Conservation (phyloP, 2,329 filamentous ascomycete genomes). For the Eurotiales sp. region DNA sequence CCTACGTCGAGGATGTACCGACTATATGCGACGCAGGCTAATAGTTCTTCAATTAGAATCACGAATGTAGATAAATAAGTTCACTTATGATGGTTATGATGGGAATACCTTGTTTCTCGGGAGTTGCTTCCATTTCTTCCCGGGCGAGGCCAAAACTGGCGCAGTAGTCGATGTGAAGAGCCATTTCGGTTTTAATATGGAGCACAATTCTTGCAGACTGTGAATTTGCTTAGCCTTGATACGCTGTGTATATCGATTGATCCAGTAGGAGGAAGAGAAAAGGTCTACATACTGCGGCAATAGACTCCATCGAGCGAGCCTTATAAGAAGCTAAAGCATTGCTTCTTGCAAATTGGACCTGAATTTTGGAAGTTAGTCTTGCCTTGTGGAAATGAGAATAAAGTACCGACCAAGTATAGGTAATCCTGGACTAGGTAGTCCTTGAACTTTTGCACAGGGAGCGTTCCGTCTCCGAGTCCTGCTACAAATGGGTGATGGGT, state of each 20-base stretch:
- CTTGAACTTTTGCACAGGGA: slow-evolving; percentile 76
- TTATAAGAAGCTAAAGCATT: slow-evolving; percentile 86
- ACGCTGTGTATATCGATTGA: background rate
- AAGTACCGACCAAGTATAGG: slow-evolving; percentile 66
- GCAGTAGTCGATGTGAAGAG: slow-evolving; percentile 79
- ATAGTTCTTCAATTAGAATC: too few relatives aligned
- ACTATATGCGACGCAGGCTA: slow-evolving; percentile 77
- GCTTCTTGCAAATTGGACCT: slow-evolving; percentile 84
- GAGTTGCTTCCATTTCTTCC: slow-evolving; percentile 65
- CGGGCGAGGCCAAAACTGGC: slow-evolving; percentile 71
- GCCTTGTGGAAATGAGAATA: background rate
- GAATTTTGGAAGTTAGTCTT: slow-evolving; percentile 8
- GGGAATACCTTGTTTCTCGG: slow-evolving; percentile 66
- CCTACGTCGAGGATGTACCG: slow-evolving; percentile 86
- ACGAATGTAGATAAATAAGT: too few relatives aligned
- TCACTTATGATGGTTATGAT: too few relatives aligned
- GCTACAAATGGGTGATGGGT: slow-evolving; percentile 80
- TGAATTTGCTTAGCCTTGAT: background rate
- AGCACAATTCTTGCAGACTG: slow-evolving; percentile 67
- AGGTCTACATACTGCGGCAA: slow-evolving; percentile 55
- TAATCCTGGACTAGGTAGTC: slow-evolving; percentile 91
- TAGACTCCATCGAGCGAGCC: slow-evolving; percentile 67
- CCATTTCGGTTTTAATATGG: slow-evolving; percentile 75
- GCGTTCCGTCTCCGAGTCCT: slow-evolving; percentile 68
- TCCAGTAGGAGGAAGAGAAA: slow-evolving; percentile 3